Base-by-base conservation (phyloP, 2,329 filamentous ascomycete genomes). In the Talaromyces funiculosus region DNA sequence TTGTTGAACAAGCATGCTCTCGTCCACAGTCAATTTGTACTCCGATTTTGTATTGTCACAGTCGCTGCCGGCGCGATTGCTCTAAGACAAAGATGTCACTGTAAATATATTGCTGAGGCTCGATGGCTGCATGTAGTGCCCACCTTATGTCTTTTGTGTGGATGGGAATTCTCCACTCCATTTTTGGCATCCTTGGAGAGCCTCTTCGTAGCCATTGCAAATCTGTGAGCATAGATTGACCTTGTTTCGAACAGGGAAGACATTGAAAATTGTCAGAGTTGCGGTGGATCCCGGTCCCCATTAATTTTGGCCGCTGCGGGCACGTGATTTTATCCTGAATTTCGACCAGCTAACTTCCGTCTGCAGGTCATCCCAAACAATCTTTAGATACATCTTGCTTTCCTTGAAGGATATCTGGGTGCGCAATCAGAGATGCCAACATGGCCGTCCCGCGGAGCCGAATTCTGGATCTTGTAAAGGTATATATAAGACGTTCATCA, bases 391-490 rank as follows among this genome's bases (percentile, higher is more conserved):
- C 22, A 9, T 20, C 47, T 51, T 29, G 29, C 47, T 33, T 33
- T 33, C 10, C n/a, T 33, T 14, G 9, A 51, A 14, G n/a, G 10
- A 51, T 33, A 54, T 4, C 33, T 35, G 31, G 51, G 22, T 14
- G 33, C 3, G 4, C 56, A 43, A 53, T 24, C 26, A 53, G 42
- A 47, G 26, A 33, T 35, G 35, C 54, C 18, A 57, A 14, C 10
- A 63, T 63, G 58, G 54, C 53, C n/a, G 35, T 49, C 40, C 59
- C 61, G 22, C 62, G 74, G 73, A 57, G 80, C 54, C 80, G 84
- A 53, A 73, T 86, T 35, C 64, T 85, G 53, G 89, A 91, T 72
- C 83, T 96, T 64, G 84, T 93, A 81, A 92, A 91, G 87, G 92
- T 90, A 76, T 49, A 67, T 20, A 42, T 20, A 16, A n/a, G 12